A percentile compares a stretch with the other conserved stretches of the same genome.
phyloP scores from a whole-genome alignment of 371 early-diverging fungal genomes.

The Mortierella sp. region DNA sequence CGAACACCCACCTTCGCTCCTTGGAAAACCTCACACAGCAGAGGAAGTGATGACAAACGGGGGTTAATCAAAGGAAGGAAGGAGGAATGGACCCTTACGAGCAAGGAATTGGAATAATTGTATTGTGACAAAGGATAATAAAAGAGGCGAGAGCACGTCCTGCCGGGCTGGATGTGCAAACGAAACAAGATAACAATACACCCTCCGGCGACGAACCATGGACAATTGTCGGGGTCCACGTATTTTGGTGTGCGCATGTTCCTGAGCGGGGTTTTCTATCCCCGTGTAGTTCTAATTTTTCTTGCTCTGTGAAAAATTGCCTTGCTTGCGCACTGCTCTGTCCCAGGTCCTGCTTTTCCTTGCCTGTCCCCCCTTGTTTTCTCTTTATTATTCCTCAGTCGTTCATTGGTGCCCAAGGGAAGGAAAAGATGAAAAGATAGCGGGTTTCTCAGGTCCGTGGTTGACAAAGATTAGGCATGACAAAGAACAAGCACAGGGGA shows the following conservation, averaged over 20 bases:
- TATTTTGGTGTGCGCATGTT: too few relatives aligned
- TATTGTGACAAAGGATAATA: not conserved
- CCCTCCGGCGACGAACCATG: not conserved
- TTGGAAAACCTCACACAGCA: too few relatives aligned
- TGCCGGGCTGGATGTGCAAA: not conserved
- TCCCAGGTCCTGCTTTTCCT: too few relatives aligned
- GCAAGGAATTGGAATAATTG: not conserved
- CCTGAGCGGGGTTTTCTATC: too few relatives aligned
- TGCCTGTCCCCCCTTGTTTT: too few relatives aligned
- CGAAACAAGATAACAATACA: not conserved
- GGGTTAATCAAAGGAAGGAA: not conserved
- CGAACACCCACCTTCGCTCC: too few relatives aligned
- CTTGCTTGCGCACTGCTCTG: too few relatives aligned
- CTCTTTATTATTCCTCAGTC: too few relatives aligned
- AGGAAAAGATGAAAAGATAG: not conserved
- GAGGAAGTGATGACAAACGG: not conserved
- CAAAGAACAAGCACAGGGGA: not conserved
- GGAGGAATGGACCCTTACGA: not conserved
- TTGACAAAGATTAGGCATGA: not conserved
- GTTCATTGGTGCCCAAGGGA: not conserved
- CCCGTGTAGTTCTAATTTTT: too few relatives aligned
- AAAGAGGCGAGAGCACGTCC: not conserved
- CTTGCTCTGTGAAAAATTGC: too few relatives aligned
- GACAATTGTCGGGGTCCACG: too few relatives aligned
- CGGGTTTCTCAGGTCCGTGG: not conserved